Evolutionary conservation across 225 moss, liverwort and hornwort species (phyloP).

Genomic region (Climacium dendroides): DNA sequence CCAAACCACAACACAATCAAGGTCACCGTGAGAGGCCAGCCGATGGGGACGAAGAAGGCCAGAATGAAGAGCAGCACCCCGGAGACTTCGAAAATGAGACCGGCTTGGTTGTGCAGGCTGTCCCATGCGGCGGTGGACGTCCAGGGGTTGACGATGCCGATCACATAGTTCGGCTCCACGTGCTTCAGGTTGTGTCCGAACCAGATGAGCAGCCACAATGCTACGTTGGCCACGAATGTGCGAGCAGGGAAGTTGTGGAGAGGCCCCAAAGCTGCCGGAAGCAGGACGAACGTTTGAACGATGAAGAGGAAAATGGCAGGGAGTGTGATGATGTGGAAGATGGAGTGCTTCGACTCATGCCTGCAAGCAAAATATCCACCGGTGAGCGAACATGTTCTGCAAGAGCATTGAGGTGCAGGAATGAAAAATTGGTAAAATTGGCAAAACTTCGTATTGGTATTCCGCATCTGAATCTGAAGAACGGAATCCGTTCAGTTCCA

Average conservation of each 20-base stretch:
- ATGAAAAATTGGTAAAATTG: neutral
- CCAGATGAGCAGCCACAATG: constrained; percentile 67
- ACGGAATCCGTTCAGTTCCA: too few relatives aligned
- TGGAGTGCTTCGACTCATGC: constrained; percentile 18
- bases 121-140: constrained; percentile 11
- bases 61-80: constrained; percentile 26
- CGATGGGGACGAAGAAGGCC: constrained; percentile 26
- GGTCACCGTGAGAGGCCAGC: constrained; percentile 6
- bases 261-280: neutral
- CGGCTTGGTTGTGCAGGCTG: constrained; percentile 10
- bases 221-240: constrained; percentile 42
- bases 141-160: constrained; percentile 46
- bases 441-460: neutral
- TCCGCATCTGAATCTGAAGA: neutral
- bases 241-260: constrained; percentile 39
- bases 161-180: constrained; percentile 17
- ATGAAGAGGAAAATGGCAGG: constrained; percentile 44
- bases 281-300: constrained; percentile 24
- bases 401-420: neutral
- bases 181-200: constrained; percentile 47
- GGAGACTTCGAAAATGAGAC: constrained; percentile 11
- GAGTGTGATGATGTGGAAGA: constrained; percentile 18
- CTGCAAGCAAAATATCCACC: neutral
- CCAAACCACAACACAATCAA: constrained; percentile 16
- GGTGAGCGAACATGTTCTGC: neutral